A percentile compares a stretch with the other conserved stretches of the same genome.
Evolutionary conservation across 176 grass and related monocot species (phyloP).

Genomic region (Oryza coarctata): DNA sequence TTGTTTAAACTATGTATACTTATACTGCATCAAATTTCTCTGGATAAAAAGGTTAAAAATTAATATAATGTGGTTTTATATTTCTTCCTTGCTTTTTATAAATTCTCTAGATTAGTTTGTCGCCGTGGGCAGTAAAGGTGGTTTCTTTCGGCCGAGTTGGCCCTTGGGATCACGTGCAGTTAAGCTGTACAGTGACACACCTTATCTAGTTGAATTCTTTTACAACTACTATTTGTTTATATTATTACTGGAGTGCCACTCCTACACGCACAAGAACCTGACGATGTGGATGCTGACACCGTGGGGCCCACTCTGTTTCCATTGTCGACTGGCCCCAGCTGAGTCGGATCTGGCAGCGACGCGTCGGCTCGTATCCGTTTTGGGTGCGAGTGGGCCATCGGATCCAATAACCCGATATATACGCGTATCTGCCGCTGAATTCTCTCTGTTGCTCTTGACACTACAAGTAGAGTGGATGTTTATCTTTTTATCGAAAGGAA

Average conservation of each 20-base stretch:
- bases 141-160: not conserved
- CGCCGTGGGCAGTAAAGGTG: too few species aligned
- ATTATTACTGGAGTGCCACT: too few species aligned
- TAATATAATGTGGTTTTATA: not conserved
- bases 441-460: not conserved
- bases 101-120: not conserved
- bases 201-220: not conserved
- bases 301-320: not conserved
- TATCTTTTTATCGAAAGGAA: too few species aligned
- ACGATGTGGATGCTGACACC: not conserved
- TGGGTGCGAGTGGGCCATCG: not conserved
- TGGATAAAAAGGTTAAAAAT: not conserved
- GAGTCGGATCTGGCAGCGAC: slow-evolving; percentile 40
- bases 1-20: not conserved
- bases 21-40: not conserved
- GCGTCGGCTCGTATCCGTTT: not conserved
- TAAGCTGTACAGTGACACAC: not conserved
- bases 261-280: not conserved
- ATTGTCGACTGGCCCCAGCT: not conserved
- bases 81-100: not conserved
- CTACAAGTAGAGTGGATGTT: not conserved
- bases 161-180: not conserved
- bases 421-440: not conserved
- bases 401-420: not conserved
- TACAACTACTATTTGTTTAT: not conserved